These are phyloP conservation scores for Petasospora fabianii DNA, from an alignment of 1,139 yeast genomes.

Conservation along the genomic window DNA sequence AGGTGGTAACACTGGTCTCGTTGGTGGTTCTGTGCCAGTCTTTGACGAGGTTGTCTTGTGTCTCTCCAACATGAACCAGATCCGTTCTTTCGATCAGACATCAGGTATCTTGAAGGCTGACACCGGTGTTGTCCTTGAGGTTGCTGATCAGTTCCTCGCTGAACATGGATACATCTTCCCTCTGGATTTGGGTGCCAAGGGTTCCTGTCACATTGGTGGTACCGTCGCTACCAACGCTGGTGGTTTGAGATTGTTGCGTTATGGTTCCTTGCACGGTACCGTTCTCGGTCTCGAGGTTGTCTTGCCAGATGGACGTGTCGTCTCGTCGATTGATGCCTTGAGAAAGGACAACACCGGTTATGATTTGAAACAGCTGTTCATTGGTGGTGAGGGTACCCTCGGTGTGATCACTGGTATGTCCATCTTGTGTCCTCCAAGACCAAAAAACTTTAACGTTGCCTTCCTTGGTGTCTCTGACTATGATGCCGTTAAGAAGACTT, in stretches of 20 bases:
- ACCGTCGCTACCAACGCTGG: constrained; percentile 97
- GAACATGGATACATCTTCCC: constrained; percentile 91
- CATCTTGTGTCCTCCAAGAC: constrained; percentile 88
- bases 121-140: constrained; percentile 87
- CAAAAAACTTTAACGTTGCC: constrained; percentile 83
- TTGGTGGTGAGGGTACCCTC: constrained; percentile 90
- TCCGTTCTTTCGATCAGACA: constrained; percentile 75
- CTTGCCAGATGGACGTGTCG: constrained; percentile 81
- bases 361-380: constrained; percentile 85
- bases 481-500: constrained; percentile 79
- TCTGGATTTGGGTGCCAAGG: constrained; percentile 93
- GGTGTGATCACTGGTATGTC: constrained; percentile 91
- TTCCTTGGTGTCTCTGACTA: constrained; percentile 79
- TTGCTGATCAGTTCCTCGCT: constrained; percentile 74
- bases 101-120: constrained; percentile 87
- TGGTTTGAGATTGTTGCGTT: constrained; percentile 81
- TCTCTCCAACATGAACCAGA: constrained; percentile 65
- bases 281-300: constrained; percentile 92
- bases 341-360: constrained; percentile 95
- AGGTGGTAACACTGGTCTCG: constrained; percentile 96
- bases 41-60: constrained; percentile 87
- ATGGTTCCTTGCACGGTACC: constrained; percentile 90
- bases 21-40: constrained; percentile 91
- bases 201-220: constrained; percentile 96
- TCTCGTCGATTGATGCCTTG: constrained; percentile 75